A percentile compares a stretch with the other conserved stretches of the same genome.
These are phyloP conservation scores for Claviceps humidiphila DNA, from an alignment of 2,329 filamentous ascomycete species.

Conservation along the genomic window DNA sequence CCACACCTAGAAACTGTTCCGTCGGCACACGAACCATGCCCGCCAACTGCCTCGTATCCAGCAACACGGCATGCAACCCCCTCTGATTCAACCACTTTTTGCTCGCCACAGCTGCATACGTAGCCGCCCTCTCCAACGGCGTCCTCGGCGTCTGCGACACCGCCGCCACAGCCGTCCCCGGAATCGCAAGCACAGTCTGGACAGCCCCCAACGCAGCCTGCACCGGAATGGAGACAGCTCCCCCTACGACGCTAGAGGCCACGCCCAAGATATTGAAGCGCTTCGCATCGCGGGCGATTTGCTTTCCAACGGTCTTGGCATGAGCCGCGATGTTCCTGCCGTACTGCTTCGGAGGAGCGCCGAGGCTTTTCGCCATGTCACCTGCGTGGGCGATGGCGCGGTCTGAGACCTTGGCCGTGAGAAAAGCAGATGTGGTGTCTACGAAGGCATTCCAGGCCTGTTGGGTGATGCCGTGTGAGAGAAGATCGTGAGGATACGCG, in stretches of 20 bases:
- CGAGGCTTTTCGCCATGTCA: conserved; percentile 24
- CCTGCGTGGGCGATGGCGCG: conserved; percentile 29
- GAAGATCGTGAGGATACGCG: conserved; percentile 25
- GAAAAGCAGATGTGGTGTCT: conserved; percentile 30
- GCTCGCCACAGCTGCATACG: conserved; percentile 29
- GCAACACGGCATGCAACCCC: conserved; percentile 23
- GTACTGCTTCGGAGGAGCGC: conserved; percentile 21
- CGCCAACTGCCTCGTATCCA: conserved; percentile 21
- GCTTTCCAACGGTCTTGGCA: conserved; percentile 22
- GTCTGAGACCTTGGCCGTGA: conserved; percentile 30
- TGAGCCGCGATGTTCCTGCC: conserved; percentile 24
- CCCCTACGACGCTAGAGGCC: conserved; percentile 22
- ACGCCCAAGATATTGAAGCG: conserved; percentile 27
- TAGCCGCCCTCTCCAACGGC: conserved; percentile 25
- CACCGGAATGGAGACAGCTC: conserved; percentile 25
- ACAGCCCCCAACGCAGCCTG: conserved; percentile 23
- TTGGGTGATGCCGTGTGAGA: conserved; percentile 23
- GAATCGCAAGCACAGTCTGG: conserved; percentile 21
- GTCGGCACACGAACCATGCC: conserved; percentile 17
- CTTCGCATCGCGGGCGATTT: conserved; percentile 22
- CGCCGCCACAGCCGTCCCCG: conserved; percentile 20
- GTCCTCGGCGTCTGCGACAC: conserved; percentile 25
- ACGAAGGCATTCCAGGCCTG: conserved; percentile 23
- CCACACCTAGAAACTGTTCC: conserved; percentile 27
- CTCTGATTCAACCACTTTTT: conserved; percentile 28